Evolutionary conservation across 176 grass and related monocot genomes (phyloP).

Genomic region (Musa itinerans): DNA sequence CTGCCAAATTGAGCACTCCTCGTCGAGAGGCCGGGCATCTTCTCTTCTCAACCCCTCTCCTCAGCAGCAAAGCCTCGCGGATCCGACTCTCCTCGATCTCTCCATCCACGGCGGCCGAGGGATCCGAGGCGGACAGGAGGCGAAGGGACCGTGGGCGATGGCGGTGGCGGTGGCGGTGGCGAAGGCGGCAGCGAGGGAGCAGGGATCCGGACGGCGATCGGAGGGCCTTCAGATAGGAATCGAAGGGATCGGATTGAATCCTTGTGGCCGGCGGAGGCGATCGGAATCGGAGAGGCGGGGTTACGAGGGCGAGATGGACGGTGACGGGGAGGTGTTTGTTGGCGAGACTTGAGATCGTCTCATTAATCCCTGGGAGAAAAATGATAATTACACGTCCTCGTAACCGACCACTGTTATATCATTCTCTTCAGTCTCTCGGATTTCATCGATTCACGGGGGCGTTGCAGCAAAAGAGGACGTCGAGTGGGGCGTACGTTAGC

Average conservation of each 20-base stretch:
- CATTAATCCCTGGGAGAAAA: no score
- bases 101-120: background rate
- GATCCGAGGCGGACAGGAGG: no score
- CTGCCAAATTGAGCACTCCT: background rate
- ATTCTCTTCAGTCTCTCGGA: no score
- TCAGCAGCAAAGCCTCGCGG: background rate
- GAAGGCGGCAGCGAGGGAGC: background rate
- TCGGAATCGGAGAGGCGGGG: background rate
- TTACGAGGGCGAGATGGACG: no score
- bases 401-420: no score
- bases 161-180: background rate
- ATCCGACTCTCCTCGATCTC: background rate
- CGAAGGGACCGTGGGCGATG: no score
- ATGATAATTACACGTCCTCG: no score
- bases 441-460: no score
- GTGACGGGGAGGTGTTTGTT: no score
- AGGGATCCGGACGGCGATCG: background rate
- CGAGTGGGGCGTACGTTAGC: no score
- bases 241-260: background rate
- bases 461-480: no score
- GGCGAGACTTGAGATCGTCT: no score
- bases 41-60: background rate
- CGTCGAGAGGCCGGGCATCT: background rate
- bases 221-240: background rate
- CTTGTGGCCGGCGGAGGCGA: background rate